phyloP scores from a whole-genome alignment of 2,329 filamentous ascomycete genomes.

The Clarireedia sp. region DNA sequence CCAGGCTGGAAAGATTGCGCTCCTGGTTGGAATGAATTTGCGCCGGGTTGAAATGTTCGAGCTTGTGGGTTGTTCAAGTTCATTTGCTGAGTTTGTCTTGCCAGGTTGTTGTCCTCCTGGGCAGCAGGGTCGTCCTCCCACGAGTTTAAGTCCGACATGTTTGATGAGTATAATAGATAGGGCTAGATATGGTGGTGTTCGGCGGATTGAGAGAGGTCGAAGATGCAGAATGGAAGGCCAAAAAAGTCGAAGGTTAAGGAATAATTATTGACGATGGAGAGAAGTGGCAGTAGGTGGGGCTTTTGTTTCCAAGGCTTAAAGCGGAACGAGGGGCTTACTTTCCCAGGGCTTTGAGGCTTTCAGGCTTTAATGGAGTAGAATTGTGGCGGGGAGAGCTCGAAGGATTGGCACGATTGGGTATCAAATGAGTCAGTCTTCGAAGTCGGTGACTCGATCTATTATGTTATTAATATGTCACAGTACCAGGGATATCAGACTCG shows the following conservation, averaged over 20 bases:
- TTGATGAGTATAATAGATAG: slow-evolving; percentile 8
- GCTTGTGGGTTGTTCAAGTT: slow-evolving; percentile 51
- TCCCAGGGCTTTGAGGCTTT: not conserved
- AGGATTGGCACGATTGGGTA: no score
- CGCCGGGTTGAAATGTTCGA: slow-evolving; percentile 56
- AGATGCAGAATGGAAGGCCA: not conserved
- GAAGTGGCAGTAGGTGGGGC: not conserved
- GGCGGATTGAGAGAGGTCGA: not conserved
- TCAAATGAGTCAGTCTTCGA: no score
- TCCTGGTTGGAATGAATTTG: slow-evolving; percentile 64
- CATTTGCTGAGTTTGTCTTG: slow-evolving; percentile 68
- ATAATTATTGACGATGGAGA: not conserved
- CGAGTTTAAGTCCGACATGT: slow-evolving; percentile 85
- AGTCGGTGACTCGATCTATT: no score
- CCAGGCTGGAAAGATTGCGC: slow-evolving; percentile 65
- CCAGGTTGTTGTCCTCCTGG: slow-evolving; percentile 63
- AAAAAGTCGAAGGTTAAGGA: not conserved
- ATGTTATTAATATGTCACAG: no score
- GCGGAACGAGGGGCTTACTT: slow-evolving; percentile 1
- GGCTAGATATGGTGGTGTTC: not conserved
- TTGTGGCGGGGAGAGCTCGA: not conserved
- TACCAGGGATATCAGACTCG: no score
- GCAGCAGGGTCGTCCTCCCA: slow-evolving; percentile 85
- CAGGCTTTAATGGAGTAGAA: not conserved
- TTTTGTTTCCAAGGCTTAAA: not conserved